Base-by-base conservation (phyloP, 2,329 filamentous ascomycete genomes). In the Berkeleyomyces basicola region DNA sequence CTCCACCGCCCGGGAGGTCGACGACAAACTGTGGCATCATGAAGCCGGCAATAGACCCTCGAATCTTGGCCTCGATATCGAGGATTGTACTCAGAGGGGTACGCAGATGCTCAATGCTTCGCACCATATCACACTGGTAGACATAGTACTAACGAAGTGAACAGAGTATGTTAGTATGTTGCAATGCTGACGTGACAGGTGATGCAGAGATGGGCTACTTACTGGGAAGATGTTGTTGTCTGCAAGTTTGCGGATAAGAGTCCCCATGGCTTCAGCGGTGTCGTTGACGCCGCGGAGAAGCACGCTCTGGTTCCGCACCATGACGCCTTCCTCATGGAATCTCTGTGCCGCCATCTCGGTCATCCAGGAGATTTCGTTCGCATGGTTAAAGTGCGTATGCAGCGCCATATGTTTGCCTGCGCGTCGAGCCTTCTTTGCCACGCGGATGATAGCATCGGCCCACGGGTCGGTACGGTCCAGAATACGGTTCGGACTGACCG, bases 381-480 rank as follows among this genome's bases (percentile, higher is more conserved):
- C 78, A 66, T 84, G 81, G 67, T 85, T 85, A 71, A 85, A 83
- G 67, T 86, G 83, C 0, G 83, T 86, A 68, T 86, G 83, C 61
- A 84, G 71, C 3, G 81, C 82, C 66, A 85, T 76, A 59, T 79
- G 75, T 69, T 85, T 85, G 4, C 81, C 82, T 33, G 77, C 74
- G 58, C 70, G 68, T 62, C 76, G 76, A 3, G 79, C 82, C 63
- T 73, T 71, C 58, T 78, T 74, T 0, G 77, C 76, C 1, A 86
- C 69, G 3, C 72, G 72, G 37, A 82, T 74, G 51, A 85, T 71
- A 0, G 78, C 74, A 2, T 76, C 71, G 1, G 76, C 73, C 82
- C 83, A 86, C 3, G 67, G 67, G 66, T 85, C 82, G 0, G 69
- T 68, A 1, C 67, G 66, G 66, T 85, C 79, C 0, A 83, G 68